Base-by-base conservation (phyloP, 805 yeast genomes). In the Saturnispora zaruensis region DNA sequence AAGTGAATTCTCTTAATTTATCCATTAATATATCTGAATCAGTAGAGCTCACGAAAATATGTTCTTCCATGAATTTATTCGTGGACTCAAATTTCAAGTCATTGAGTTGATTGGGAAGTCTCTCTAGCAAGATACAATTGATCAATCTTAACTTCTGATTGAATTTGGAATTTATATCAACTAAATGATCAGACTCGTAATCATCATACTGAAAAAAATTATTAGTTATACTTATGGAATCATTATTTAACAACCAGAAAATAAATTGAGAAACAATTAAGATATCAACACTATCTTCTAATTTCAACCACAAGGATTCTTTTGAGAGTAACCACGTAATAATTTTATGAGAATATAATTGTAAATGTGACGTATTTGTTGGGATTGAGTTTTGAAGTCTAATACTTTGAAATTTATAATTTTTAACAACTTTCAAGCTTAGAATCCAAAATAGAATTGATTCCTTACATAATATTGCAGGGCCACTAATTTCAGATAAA, bases 401-500 rank as follows among this genome's bases (percentile, higher is more conserved):
- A 2, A 62, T 59, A 8, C 59, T 58, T 2, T 59, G 59, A 4
- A 69, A 59, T 20, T 65, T 66, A 18, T 68, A 61, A 2, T 59
- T 59, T 32, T 63, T 65, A 16, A 75, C 68, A 8, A 74, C 57
- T 3, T 60, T 59, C 14, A 71, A 61, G 3, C 76, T 54, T 0
- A 68, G 55, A 46, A 68, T 63, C 90, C 90, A 84, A 53, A 83
- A 77, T 13, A 59, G 54, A 26, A 78, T 64, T 3, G 84, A 66
- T 44, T 73, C 77, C 41, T 73, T 66, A 44, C 73, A 68, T 1
- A 81, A 47, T 1, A 54, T 23, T 1, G 64, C 58, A 2, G 93
- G 91, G 0, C 91, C 91, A 60, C 75, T 77, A 0, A 81, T 66
- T 42, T 78, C 83, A 0, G 85, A 66, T 5, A 76, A 59, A 34